These are phyloP conservation scores for Circinella minor DNA, from an alignment of 371 early-diverging fungal species.

Conservation along the genomic window DNA sequence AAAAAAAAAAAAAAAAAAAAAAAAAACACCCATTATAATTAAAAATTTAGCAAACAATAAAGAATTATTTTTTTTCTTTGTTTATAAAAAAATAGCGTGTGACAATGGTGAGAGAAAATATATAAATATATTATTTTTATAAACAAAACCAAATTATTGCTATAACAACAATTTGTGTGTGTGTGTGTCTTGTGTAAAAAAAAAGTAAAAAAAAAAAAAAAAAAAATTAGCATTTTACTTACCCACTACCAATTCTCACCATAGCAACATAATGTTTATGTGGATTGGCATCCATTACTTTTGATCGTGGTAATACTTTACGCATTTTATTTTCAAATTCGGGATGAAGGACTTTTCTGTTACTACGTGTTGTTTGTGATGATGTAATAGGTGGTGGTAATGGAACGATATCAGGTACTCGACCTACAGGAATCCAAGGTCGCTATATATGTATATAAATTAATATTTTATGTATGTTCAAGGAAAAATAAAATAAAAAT, in stretches of 20 bases:
- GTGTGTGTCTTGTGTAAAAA: too few species aligned
- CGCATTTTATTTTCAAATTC: constrained; percentile 50
- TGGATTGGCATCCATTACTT: constrained; percentile 49
- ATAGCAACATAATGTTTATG: constrained; percentile 39
- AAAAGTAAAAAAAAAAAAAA: too few species aligned
- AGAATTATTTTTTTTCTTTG: too few species aligned
- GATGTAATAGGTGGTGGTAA: constrained; percentile 38
- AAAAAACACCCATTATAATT: too few species aligned
- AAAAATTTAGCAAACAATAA: too few species aligned
- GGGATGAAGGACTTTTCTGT: constrained; percentile 36
- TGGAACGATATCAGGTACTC: constrained; percentile 38
- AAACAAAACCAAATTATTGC: background rate
- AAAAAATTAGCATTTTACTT: constrained; percentile 3
- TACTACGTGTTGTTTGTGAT: constrained; percentile 12
- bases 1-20: too few species aligned
- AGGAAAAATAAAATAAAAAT: too few species aligned
- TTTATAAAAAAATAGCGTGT: too few species aligned
- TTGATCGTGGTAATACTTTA: constrained; percentile 44
- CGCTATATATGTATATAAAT: constrained; percentile 23
- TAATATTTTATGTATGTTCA: too few species aligned
- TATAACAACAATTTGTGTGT: too few species aligned
- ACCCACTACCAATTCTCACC: constrained; percentile 53
- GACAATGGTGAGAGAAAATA: background rate
- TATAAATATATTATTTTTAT: background rate
- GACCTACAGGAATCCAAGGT: constrained; percentile 50